These are phyloP conservation scores for Debaryomyces sp. DNA, from an alignment of 1,139 yeast genomes.

Conservation along the genomic window DNA sequence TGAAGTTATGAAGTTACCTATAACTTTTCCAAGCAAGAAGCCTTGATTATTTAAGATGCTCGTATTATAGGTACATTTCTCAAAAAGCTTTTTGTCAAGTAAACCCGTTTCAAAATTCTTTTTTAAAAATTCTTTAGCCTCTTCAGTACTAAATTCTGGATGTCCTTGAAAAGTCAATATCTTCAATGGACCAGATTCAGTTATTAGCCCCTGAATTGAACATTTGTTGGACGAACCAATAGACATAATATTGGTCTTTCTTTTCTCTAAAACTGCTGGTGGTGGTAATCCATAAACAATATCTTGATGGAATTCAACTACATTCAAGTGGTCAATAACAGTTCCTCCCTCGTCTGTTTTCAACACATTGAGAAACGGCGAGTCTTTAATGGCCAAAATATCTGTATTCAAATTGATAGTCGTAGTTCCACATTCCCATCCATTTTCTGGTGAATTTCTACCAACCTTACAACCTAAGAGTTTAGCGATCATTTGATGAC, in stretches of 20 bases:
- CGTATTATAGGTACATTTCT: conserved; percentile 32
- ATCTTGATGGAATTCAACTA: conserved; percentile 75
- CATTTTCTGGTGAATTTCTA: conserved; percentile 50
- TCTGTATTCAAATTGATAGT: conserved; percentile 51
- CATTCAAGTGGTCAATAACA: conserved; percentile 22
- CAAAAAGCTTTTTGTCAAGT: conserved; percentile 24
- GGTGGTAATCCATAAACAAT: conserved; percentile 52
- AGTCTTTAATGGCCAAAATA: conserved; percentile 30
- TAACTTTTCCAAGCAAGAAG: conserved; percentile 32
- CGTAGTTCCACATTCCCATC: conserved; percentile 76
- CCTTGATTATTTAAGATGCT: conserved; percentile 39
- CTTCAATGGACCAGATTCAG: conserved; percentile 41
- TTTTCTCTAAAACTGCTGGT: conserved; percentile 27
- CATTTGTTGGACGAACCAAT: conserved; percentile 61
- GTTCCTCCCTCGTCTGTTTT: conserved; percentile 20
- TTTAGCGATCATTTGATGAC: conserved; percentile 77
- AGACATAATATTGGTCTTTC: conserved; percentile 31
- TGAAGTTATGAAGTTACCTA: conserved; percentile 27
- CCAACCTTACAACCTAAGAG: conserved; percentile 64
- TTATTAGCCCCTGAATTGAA: conserved; percentile 61
- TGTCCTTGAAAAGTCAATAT: conserved; percentile 84
- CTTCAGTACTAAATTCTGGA: conserved; percentile 67
- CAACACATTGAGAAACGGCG: conserved; percentile 32
- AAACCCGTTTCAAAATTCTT: conserved; percentile 16
- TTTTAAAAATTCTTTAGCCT: conserved; percentile 31